These are phyloP conservation scores for Wickerhamomyces bisporus DNA, from an alignment of 805 yeast species.

Conservation along the genomic window DNA sequence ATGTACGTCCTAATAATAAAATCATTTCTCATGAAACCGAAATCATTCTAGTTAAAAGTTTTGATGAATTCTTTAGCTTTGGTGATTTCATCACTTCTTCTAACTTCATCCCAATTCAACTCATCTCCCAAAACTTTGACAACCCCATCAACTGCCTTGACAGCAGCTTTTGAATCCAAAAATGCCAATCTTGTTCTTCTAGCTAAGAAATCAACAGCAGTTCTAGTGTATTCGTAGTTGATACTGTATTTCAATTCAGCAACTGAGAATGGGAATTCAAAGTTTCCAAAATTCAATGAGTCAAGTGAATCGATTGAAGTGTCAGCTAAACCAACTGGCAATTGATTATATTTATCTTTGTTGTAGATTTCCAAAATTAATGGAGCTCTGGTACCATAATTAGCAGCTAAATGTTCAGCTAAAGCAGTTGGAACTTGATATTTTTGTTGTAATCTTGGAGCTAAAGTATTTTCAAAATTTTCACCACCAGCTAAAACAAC, in stretches of 20 bases:
- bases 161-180: constrained; percentile 81
- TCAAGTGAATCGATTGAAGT: constrained; percentile 10
- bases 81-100: constrained; percentile 47
- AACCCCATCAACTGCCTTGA: constrained; percentile 75
- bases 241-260: constrained; percentile 85
- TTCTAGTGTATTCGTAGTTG: constrained; percentile 78
- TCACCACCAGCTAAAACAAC: constrained; percentile 75
- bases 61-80: constrained; percentile 55
- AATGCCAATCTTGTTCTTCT: constrained; percentile 93
- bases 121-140: constrained; percentile 81
- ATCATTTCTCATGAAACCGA: not conserved
- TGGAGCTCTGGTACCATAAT: constrained; percentile 89
- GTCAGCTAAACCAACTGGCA: constrained; percentile 61
- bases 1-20: not conserved
- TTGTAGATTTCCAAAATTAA: constrained; percentile 57
- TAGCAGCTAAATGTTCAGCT: constrained; percentile 76
- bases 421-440: constrained; percentile 67
- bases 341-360: constrained; percentile 47
- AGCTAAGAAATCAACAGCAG: constrained; percentile 85
- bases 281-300: constrained; percentile 40
- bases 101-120: constrained; percentile 62
- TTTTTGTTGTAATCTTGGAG: constrained; percentile 75
- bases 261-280: constrained; percentile 80
- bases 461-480: constrained; percentile 65
- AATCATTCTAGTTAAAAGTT: constrained; percentile 26